Evolutionary conservation across 768 basidiomycete genomes (phyloP).

Genomic region (Agrocybe chaxingu): DNA sequence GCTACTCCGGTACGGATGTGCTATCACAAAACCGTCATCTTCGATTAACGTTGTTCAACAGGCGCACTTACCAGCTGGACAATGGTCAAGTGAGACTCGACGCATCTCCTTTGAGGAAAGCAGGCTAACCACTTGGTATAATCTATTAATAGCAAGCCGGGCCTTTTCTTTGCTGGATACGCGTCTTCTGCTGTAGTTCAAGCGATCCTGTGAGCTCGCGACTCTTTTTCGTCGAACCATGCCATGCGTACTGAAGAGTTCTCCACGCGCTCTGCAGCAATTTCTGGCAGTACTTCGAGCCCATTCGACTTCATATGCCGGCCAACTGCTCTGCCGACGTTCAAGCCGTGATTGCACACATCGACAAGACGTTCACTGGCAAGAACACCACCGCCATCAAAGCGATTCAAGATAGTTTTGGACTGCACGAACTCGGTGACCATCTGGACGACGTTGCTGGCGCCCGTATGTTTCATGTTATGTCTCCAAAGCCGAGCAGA

Average conservation of each 20-base stretch:
- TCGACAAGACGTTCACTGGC: conserved; percentile 54
- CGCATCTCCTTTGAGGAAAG: background rate
- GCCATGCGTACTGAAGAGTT: background rate
- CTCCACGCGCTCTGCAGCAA: conserved; percentile 29
- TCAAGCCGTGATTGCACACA: conserved; percentile 55
- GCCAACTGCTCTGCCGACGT: conserved; percentile 73
- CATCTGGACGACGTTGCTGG: conserved; percentile 69
- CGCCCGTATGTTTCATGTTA: conserved; percentile 35
- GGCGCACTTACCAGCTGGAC: conserved; percentile 57
- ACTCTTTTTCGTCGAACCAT: background rate
- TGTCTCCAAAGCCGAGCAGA: background rate
- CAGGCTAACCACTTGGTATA: background rate
- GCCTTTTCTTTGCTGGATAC: conserved; percentile 64
- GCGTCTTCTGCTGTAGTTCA: conserved; percentile 66
- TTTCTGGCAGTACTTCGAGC: conserved; percentile 74
- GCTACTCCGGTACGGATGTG: conserved; percentile 39
- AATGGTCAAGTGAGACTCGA: conserved; percentile 55
- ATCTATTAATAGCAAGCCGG: conserved; percentile 46
- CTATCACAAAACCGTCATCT: background rate
- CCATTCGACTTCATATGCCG: conserved; percentile 66
- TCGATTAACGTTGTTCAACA: conserved; percentile 4
- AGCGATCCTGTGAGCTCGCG: conserved; percentile 43
- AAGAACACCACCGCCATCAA: conserved; percentile 46
- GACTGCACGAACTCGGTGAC: conserved; percentile 44
- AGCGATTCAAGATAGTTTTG: conserved; percentile 54